Evolutionary conservation across 176 grass and related monocot species (phyloP).

Genomic region (Guadua angustifolia): DNA sequence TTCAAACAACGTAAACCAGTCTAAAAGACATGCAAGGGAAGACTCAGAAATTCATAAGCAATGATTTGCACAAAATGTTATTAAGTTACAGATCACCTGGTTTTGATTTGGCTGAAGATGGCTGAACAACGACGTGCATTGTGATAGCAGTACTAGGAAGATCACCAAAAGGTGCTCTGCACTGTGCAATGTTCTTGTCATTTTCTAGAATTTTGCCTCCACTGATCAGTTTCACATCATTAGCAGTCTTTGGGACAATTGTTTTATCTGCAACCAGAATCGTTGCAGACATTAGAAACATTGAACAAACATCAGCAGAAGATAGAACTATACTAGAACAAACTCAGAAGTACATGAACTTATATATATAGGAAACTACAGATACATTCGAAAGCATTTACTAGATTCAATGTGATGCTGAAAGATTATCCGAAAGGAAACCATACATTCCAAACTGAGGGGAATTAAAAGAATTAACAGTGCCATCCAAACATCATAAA

Average conservation of each 20-base stretch:
- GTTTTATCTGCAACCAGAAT: constrained; percentile 64
- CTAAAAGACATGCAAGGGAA: not conserved
- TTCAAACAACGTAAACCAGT: not conserved
- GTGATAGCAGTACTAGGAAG: constrained; percentile 61
- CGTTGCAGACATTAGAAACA: constrained; percentile 17
- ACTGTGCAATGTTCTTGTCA: constrained; percentile 65
- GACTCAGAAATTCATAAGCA: constrained; percentile 12
- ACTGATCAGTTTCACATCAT: constrained; percentile 76
- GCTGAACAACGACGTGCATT: constrained; percentile 78
- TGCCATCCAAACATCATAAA: not conserved
- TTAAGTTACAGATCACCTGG: constrained; percentile 51
- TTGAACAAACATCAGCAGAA: not conserved
- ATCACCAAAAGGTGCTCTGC: constrained; percentile 78
- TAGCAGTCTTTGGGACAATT: constrained; percentile 65
- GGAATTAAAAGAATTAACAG: not conserved
- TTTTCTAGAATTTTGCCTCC: constrained; percentile 81
- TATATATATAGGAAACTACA: not conserved
- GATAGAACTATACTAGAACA: constrained; percentile 13
- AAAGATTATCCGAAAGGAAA: not conserved
- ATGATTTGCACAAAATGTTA: not conserved
- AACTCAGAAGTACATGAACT: constrained; percentile 29
- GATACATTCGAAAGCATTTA: not conserved
- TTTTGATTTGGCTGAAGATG: constrained; percentile 68
- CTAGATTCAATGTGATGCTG: too few species aligned
- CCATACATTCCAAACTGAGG: not conserved